Base-by-base conservation (phyloP, 371 early-diverging fungal genomes). In the Mortierella sp. region DNA sequence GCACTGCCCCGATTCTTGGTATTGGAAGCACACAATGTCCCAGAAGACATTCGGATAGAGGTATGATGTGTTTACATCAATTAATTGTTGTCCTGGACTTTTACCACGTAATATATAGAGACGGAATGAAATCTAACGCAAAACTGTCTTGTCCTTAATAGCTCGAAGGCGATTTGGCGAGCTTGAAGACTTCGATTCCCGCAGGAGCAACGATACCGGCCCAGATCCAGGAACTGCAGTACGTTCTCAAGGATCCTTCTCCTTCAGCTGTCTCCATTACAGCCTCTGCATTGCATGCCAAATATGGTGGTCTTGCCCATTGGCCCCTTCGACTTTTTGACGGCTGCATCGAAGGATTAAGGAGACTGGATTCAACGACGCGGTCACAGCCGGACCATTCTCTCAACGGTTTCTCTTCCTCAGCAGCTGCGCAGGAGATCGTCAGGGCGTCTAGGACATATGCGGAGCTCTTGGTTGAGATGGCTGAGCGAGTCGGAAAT, bases 291-390 rank as follows among this genome's bases (percentile, higher is more conserved):
- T 65, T 91, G 4, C 87, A 89, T 70, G 75, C 81, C n/a, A 90
- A 88, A 1, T 88, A 89, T 46, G 90, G 88, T 16, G 88, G 83
- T 21, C 79, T 86, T 0, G 46, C 88, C 27, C 88, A 84, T 60
- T 91, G 90, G 89, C 87, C 91, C 41, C 75, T 87, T 27, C 65
- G 80, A 1, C 81, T 93, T n/a, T 82, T 93, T 63, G 83, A 89
- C 27, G 80, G 78, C 0, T 87, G 84, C 27, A 79, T 91, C 1
- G 88, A 91, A n/a, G 79, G 89, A 0, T 82, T 92, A 11, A 88
- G 81, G 29, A 81, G 79, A 48, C 49, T 76, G 63, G 76, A 84
- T 38, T 58, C 79, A 38, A 56, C 56, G 24, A 46, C 43, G 10
- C 68, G 58, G 2, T 29, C 35, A 32, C 71, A 73, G 0, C 10